These are phyloP conservation scores for Hemisphaericaspora subhashii DNA, from an alignment of 1,139 yeast species.

Conservation along the genomic window DNA sequence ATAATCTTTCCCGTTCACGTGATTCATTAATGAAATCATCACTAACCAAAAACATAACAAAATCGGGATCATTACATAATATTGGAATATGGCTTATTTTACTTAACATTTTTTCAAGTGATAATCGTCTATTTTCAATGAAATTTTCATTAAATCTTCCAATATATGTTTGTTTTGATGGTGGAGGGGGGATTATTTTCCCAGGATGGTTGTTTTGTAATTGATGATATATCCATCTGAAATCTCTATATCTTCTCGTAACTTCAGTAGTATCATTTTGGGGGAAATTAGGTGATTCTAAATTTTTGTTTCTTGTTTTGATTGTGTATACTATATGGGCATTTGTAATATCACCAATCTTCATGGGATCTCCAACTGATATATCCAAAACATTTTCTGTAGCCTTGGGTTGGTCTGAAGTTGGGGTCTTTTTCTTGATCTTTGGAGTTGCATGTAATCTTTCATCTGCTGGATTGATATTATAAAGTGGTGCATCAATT, in stretches of 20 bases:
- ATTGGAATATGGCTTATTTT: constrained; percentile 59
- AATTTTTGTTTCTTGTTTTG: constrained; percentile 49
- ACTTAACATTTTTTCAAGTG: constrained; percentile 83
- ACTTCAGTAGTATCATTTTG: constrained; percentile 48
- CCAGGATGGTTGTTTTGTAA: constrained; percentile 88
- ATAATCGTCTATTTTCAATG: constrained; percentile 79
- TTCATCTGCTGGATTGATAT: constrained; percentile 21
- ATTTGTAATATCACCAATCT: constrained; percentile 85
- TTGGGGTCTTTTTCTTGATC: constrained; percentile 7
- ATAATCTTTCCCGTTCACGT: constrained; percentile 58
- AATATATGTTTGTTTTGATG: constrained; percentile 84
- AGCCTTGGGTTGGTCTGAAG: constrained; percentile 7
- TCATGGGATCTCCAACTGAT: constrained; percentile 85
- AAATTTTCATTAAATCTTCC: constrained; percentile 88
- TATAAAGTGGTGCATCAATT: constrained; percentile 54
- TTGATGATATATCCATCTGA: constrained; percentile 87
- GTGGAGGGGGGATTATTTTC: constrained; percentile 92
- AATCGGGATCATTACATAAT: constrained; percentile 72
- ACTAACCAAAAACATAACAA: constrained; percentile 73
- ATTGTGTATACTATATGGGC: constrained; percentile 90
- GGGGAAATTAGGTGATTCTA: constrained; percentile 23
- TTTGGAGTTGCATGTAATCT: constrained; percentile 5
- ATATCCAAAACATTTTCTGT: constrained; percentile 48
- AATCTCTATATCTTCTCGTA: constrained; percentile 78
- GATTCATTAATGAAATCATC: constrained; percentile 67